Conservation (phyloP, 441 rosid species). For the Pelargonium cotyledonis region DNA sequence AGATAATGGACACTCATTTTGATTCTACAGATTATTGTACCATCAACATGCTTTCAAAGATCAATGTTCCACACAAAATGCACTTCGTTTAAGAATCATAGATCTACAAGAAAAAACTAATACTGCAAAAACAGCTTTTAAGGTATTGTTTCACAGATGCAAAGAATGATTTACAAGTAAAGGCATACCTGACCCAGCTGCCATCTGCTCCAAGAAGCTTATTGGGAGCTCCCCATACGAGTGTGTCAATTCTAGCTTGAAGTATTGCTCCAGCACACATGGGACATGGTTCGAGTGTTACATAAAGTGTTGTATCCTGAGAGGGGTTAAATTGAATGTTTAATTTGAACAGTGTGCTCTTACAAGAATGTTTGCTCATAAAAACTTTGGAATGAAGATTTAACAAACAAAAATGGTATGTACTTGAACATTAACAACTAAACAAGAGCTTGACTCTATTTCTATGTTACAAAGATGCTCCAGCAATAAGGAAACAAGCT, state of each 20-base stretch:
- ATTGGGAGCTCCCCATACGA: conserved; percentile 99
- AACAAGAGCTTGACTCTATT: too few relatives aligned
- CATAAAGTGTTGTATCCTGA: conserved; percentile 82
- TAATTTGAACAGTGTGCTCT: background rate
- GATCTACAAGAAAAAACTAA: background rate
- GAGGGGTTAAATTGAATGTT: conserved; percentile 10
- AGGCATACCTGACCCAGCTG: conserved; percentile 78
- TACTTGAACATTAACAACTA: too few relatives aligned
- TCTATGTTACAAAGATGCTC: too few relatives aligned
- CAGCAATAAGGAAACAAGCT: too few relatives aligned
- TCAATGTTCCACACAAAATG: background rate
- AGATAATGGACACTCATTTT: too few relatives aligned
- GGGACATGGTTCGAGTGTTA: conserved; percentile 93
- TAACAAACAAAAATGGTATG: too few relatives aligned
- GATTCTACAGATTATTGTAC: background rate
- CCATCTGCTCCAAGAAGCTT: conserved; percentile 99
- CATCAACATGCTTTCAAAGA: background rate
- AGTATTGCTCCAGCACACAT: conserved; percentile 99
- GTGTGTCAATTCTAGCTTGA: conserved; percentile 78
- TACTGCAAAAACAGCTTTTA: background rate
- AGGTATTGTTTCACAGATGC: background rate
- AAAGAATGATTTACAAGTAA: background rate
- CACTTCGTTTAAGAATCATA: background rate
- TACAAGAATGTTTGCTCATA: background rate
- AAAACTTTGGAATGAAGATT: too few relatives aligned